These are phyloP conservation scores for Phytophthora tubulina DNA, from an alignment of 352 stramenopile species.

Conservation along the genomic window DNA sequence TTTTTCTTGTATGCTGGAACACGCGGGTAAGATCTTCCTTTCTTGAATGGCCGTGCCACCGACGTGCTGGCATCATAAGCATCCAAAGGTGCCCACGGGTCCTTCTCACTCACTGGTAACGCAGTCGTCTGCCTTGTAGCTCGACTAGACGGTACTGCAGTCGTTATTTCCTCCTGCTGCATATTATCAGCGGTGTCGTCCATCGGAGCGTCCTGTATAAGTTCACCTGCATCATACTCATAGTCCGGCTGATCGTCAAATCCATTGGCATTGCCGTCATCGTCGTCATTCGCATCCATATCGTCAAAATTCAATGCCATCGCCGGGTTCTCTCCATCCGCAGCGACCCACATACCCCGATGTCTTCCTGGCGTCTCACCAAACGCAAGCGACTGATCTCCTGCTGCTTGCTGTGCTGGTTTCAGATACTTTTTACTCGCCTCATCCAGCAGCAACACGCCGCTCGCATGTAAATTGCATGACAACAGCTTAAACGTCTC, in stretches of 20 bases:
- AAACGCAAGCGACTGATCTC: constrained; percentile 31
- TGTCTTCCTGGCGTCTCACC: constrained; percentile 36
- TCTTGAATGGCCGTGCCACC: constrained; percentile 74
- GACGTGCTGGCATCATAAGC: constrained; percentile 80
- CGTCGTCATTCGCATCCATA: constrained; percentile 45
- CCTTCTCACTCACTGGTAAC: constrained; percentile 44
- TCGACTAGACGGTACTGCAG: neutral
- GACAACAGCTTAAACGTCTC: constrained; percentile 89
- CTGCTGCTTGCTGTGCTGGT: constrained; percentile 22
- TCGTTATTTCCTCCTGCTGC: constrained; percentile 10
- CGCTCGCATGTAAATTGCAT: constrained; percentile 76
- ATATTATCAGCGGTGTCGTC: constrained; percentile 14
- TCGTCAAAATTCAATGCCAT: constrained; percentile 58
- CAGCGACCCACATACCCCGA: constrained; percentile 30
- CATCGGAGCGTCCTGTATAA: constrained; percentile 33
- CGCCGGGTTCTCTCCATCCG: constrained; percentile 35
- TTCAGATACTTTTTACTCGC: constrained; percentile 76
- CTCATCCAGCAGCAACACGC: constrained; percentile 84
- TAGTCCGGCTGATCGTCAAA: constrained; percentile 47
- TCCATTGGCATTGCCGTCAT: constrained; percentile 27
- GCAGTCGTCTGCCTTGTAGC: neutral
- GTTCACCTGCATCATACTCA: constrained; percentile 44
- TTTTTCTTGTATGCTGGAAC: constrained; percentile 55
- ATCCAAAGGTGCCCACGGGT: constrained; percentile 79
- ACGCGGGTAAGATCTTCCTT: constrained; percentile 74